phyloP scores from a whole-genome alignment of 2,329 filamentous ascomycete species.

The Paecilomyces formosus region DNA sequence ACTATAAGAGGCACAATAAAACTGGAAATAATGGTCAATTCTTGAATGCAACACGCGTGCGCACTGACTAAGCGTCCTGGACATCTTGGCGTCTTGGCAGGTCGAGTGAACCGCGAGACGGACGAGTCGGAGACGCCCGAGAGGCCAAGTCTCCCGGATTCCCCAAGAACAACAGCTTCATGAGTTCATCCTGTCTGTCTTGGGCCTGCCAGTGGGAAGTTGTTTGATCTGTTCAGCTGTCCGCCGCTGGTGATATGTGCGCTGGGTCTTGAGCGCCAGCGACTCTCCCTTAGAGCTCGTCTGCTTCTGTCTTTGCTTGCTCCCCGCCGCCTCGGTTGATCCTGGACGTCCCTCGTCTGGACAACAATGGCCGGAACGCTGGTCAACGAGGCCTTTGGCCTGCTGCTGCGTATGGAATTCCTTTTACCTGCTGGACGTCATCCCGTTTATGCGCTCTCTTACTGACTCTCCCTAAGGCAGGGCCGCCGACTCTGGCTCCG shows the following conservation, averaged over 20 bases:
- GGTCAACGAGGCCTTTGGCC: slow-evolving; percentile 26
- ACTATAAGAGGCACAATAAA: too few species aligned
- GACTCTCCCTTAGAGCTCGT: slow-evolving; percentile 27
- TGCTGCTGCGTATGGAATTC: slow-evolving; percentile 27
- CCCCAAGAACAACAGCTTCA: background rate
- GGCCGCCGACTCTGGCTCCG: slow-evolving; percentile 26
- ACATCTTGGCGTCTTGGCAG: background rate
- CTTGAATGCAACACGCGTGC: background rate
- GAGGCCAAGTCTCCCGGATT: background rate
- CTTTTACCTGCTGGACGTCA: background rate
- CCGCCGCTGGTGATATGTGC: slow-evolving; percentile 27
- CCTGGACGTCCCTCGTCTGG: background rate
- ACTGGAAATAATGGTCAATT: too few species aligned
- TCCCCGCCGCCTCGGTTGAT: background rate
- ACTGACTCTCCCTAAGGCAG: slow-evolving; percentile 23
- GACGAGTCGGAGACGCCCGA: slow-evolving; percentile 1
- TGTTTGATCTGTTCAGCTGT: too few species aligned
- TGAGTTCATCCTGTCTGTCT: background rate
- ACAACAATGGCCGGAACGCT: slow-evolving; percentile 29
- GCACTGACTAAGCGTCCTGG: background rate
- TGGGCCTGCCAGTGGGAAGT: background rate
- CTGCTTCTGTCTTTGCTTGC: slow-evolving; percentile 13
- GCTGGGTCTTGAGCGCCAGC: slow-evolving; percentile 18
- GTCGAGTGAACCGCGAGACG: background rate
- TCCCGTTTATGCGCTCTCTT: background rate